These are phyloP conservation scores for Fraxinus quadrangulata DNA, from an alignment of 257 asterid species.

Conservation along the genomic window DNA sequence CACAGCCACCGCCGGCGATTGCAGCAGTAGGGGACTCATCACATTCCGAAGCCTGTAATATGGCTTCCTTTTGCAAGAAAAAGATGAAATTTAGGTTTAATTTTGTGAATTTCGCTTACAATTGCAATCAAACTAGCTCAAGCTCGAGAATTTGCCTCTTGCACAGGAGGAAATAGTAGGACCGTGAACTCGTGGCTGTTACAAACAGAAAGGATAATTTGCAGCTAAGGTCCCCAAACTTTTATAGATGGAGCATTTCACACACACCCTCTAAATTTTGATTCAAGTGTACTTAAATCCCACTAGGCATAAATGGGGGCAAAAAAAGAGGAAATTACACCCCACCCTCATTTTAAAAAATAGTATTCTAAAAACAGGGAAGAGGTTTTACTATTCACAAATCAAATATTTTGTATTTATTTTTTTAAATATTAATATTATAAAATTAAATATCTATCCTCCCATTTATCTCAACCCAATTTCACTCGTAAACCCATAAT, in stretches of 20 bases:
- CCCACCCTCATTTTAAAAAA: no score
- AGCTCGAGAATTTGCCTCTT: neutral
- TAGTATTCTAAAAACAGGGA: no score
- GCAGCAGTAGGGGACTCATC: slow-evolving; percentile 16
- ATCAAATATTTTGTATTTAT: no score
- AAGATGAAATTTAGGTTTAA: neutral
- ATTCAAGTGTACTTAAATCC: neutral
- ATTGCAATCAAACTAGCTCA: neutral
- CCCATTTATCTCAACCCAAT: no score
- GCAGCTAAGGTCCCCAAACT: neutral
- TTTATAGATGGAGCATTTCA: neutral
- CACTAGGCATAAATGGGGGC: neutral
- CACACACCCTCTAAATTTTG: neutral
- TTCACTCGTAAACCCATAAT: no score
- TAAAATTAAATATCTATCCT: no score
- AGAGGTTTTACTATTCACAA: no score
- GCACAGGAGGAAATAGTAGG: neutral
- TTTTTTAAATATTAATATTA: no score
- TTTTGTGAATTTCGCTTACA: neutral
- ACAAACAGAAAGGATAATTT: neutral
- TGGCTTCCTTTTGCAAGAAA: neutral
- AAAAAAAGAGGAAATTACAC: no score
- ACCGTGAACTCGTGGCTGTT: slow-evolving; percentile 1
- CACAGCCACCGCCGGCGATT: slow-evolving; percentile 31
- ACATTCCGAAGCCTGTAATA: neutral